Conservation (phyloP, 768 basidiomycete species). For the Paxillus involutus region DNA sequence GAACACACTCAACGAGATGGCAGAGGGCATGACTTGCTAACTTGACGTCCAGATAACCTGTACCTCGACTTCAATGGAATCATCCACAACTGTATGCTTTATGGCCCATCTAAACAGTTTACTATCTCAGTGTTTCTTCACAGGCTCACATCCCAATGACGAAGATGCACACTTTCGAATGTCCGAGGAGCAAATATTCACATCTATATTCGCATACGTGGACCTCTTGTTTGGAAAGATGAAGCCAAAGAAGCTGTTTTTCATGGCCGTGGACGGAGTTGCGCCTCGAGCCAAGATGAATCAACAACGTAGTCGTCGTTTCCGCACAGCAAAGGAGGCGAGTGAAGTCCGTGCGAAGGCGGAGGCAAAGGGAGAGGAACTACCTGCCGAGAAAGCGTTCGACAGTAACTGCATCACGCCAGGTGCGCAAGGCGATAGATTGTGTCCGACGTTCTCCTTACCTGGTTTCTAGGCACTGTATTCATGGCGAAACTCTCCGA, state of each 20-base stretch:
- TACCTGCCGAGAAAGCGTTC: slow-evolving; percentile 94
- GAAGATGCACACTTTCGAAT: slow-evolving; percentile 94
- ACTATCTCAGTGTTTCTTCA: not conserved
- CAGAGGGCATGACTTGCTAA: slow-evolving; percentile 6
- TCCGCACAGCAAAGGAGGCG: slow-evolving; percentile 92
- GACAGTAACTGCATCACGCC: slow-evolving; percentile 99
- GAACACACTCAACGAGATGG: slow-evolving; percentile 17
- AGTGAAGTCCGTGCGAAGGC: slow-evolving; percentile 87
- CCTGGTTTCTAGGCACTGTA: slow-evolving; percentile 62
- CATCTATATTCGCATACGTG: slow-evolving; percentile 95
- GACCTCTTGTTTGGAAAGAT: slow-evolving; percentile 97
- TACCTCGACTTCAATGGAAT: slow-evolving; percentile 96
- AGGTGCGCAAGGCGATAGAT: slow-evolving; percentile 49
- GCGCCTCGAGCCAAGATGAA: slow-evolving; percentile 99
- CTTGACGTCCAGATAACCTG: slow-evolving; percentile 62
- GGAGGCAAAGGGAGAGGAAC: slow-evolving; percentile 80
- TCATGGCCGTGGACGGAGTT: slow-evolving; percentile 98
- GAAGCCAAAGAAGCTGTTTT: slow-evolving; percentile 96
- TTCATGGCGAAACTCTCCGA: slow-evolving; percentile 94
- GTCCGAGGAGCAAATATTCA: slow-evolving; percentile 96
- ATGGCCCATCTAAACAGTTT: not conserved
- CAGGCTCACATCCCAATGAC: slow-evolving; percentile 95
- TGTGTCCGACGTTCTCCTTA: not conserved
- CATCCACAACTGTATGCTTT: slow-evolving; percentile 71
- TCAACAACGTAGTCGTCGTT: slow-evolving; percentile 91